A percentile compares a stretch with the other conserved stretches of the same genome.
Evolutionary conservation across 2,329 filamentous ascomycete species (phyloP).

Genomic region (Clarireedia monteithiana): DNA sequence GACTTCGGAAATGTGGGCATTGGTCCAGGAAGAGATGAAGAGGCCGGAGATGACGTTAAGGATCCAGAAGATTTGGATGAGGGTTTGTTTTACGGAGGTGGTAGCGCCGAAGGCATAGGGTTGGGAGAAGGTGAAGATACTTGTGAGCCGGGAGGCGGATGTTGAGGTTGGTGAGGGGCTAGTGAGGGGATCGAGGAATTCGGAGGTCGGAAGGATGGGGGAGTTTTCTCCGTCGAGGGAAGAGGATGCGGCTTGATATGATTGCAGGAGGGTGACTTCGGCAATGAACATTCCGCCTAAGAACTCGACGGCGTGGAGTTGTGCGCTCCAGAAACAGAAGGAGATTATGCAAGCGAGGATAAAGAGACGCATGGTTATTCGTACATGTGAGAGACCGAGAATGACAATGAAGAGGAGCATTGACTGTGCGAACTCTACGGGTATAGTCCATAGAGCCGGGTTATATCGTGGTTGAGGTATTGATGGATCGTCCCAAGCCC

Average conservation of each 20-base stretch:
- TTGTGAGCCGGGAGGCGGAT: not conserved
- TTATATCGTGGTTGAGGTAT: slow-evolving; percentile 21
- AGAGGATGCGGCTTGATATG: slow-evolving; percentile 4
- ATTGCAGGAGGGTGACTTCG: slow-evolving; percentile 35
- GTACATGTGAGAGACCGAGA: slow-evolving; percentile 22
- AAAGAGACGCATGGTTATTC: slow-evolving; percentile 18
- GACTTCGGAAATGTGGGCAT: slow-evolving; percentile 19
- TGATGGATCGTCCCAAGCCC: slow-evolving; percentile 16
- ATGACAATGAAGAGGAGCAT: slow-evolving; percentile 25
- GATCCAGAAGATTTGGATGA: slow-evolving; percentile 22
- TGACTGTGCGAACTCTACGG: slow-evolving; percentile 27
- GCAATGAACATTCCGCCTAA: slow-evolving; percentile 38
- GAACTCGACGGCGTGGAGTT: slow-evolving; percentile 34
- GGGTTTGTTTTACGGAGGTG: not conserved
- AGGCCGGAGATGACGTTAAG: slow-evolving; percentile 21
- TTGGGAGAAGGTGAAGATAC: not conserved
- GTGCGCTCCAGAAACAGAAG: slow-evolving; percentile 24
- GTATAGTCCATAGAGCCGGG: slow-evolving; percentile 28
- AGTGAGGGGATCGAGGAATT: slow-evolving; percentile 16
- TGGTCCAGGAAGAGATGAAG: slow-evolving; percentile 27
- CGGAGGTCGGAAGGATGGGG: slow-evolving; percentile 11
- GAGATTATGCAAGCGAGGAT: slow-evolving; percentile 18
- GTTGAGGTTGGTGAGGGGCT: slow-evolving; percentile 1
- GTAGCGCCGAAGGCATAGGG: slow-evolving; percentile 1
- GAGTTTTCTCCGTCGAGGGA: slow-evolving; percentile 2